phyloP scores from a whole-genome alignment of 192 early-diverging fungal genomes.

The Entomortierella lignicola region DNA sequence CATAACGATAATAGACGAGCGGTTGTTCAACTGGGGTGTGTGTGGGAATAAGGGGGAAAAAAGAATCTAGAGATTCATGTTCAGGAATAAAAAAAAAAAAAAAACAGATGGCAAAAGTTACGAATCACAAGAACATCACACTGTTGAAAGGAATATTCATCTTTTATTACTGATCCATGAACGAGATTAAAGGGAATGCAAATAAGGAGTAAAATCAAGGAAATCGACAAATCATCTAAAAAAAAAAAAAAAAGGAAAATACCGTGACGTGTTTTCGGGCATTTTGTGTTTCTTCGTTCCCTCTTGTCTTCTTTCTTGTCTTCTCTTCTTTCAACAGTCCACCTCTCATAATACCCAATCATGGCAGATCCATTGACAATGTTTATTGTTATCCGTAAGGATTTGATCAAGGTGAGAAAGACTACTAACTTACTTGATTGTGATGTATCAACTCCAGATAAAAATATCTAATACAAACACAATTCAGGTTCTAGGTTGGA shows the following conservation, averaged over 20 bases:
- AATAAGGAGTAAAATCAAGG: too few species aligned
- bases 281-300: not conserved
- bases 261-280: not conserved
- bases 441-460: not conserved
- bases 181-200: too few species aligned
- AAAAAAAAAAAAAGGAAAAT: too few species aligned
- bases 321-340: not conserved
- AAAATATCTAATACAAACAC: not conserved
- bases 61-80: not conserved
- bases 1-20: constrained; percentile 55
- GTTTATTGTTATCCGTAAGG: constrained; percentile 84
- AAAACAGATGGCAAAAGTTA: not conserved
- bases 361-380: constrained; percentile 75
- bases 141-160: too few species aligned
- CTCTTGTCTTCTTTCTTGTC: not conserved
- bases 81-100: not conserved
- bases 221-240: too few species aligned
- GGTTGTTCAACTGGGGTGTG: constrained; percentile 60
- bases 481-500: constrained; percentile 64
- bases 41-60: not conserved
- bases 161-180: too few species aligned
- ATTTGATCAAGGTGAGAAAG: constrained; percentile 72
- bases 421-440: too few species aligned
- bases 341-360: not conserved
- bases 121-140: too few species aligned